Evolutionary conservation across 441 rosid species (phyloP), one percentile per base, ranked within the genome.

Genomic region (Manihot esculenta): DNA sequence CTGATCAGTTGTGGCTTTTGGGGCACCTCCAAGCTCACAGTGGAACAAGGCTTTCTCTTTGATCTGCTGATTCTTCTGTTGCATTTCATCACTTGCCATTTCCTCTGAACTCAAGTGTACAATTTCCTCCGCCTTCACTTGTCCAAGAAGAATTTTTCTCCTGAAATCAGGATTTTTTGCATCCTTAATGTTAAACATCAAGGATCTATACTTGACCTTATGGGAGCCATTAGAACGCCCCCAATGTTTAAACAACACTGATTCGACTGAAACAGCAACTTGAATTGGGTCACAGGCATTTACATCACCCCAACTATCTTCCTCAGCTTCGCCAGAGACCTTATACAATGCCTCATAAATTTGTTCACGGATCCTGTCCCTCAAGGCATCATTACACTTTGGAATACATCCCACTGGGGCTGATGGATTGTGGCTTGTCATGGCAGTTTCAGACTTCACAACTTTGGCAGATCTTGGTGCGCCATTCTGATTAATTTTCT

Each of bases 31-130:
- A 23, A 66, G 50, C 67, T 76, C 73, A 38, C 81, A 72, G 18
- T 71, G 69, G 4, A 51, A 48, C 42, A 79, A 27, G 1, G 83
- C 83, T 26, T 79, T 81, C 66, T 62, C 49, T 51, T 79, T 61
- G 2, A 81, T 71, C 64, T 66, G 33, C 66, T 59, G 35, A 14
- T 81, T 77, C 71, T 66, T 61, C 30, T 2, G 64, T 58, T 74
- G 80, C 80, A 79, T 77, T 41, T 67, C 57, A 21, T 82, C 75
- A 50, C 82, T 82, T 9, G 86, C 88, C 84, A 84, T 84, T 44
- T 80, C 88, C 55, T 65, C 75, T 0, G 77, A 48, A 9, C 56
- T 75, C 83, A 82, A 67, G 42, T 1, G 35, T n/a, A 75, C 78
- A 1, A 84, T 45, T 30, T 20, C 60, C 78, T 74, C 81, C 0